Conservation (phyloP, 208 protist genomes). For the Trypanosoma scelopori region DNA sequence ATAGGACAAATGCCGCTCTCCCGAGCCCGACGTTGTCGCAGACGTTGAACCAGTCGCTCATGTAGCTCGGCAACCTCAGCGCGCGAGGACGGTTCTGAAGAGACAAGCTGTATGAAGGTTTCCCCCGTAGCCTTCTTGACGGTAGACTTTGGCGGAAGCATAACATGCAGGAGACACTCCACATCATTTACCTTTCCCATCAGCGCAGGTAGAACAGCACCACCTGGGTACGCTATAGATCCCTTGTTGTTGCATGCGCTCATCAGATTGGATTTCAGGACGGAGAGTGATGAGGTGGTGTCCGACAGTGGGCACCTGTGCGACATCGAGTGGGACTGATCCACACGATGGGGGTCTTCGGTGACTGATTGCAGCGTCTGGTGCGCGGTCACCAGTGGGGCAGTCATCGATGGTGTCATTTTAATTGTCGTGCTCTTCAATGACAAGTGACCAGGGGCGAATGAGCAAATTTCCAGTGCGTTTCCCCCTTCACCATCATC, state of each 20-base stretch:
- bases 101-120: constrained; percentile 53
- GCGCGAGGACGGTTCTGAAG: constrained; percentile 47
- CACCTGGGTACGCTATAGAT: constrained; percentile 9
- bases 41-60: constrained; percentile 84
- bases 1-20: constrained; percentile 97
- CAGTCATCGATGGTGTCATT: no score
- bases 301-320: background rate
- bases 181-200: constrained; percentile 40
- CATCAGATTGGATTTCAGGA: background rate
- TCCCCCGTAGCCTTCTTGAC: constrained; percentile 26
- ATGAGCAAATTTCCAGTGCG: background rate
- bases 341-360: background rate
- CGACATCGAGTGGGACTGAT: background rate
- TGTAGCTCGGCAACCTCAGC: constrained; percentile 83
- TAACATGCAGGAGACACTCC: constrained; percentile 49
- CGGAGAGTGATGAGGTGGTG: background rate
- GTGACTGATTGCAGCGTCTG: background rate
- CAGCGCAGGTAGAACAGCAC: constrained; percentile 35
- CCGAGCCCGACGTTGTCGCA: constrained; percentile 92
- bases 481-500: no score
- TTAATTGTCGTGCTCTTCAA: background rate
- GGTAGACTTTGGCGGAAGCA: constrained; percentile 47
- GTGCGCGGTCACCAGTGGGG: no score
- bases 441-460: background rate
- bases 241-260: background rate